Evolutionary conservation across 352 stramenopile species (phyloP).

Genomic region (Globisporangium recalcitrans): DNA sequence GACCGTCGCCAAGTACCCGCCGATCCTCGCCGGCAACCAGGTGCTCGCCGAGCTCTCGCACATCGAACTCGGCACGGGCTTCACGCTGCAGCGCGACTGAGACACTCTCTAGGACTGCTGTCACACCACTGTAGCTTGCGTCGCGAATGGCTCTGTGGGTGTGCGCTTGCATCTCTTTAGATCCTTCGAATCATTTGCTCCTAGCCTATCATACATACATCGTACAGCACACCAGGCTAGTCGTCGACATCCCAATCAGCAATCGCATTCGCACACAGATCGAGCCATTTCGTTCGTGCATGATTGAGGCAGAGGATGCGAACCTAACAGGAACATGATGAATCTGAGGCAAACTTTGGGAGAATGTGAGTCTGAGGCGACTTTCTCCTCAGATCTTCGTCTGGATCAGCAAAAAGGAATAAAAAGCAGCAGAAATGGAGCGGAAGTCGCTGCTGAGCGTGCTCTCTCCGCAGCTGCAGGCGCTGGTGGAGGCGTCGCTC

Average conservation of each 20-base stretch:
- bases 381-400: too few relatives aligned
- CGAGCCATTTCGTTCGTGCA: background rate
- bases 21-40: slow-evolving; percentile 81
- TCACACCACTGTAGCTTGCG: too few relatives aligned
- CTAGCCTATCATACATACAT: background rate
- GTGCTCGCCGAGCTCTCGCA: slow-evolving; percentile 83
- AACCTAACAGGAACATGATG: too few relatives aligned
- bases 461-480: background rate
- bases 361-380: too few relatives aligned
- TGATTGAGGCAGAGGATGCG: too few relatives aligned
- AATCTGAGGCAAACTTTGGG: too few relatives aligned
- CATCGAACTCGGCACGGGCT: slow-evolving; percentile 79
- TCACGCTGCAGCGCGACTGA: slow-evolving; percentile 68
- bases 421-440: too few relatives aligned
- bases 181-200: background rate
- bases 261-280: background rate
- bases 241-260: background rate
- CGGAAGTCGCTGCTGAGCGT: background rate
- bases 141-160: background rate
- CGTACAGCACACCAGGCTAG: background rate
- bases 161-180: background rate
- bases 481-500: background rate
- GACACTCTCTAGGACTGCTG: too few relatives aligned
- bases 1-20: slow-evolving; percentile 63
- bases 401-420: too few relatives aligned